Evolutionary conservation across 345 rosid species (phyloP).

Genomic region (Populus pruinosa): DNA sequence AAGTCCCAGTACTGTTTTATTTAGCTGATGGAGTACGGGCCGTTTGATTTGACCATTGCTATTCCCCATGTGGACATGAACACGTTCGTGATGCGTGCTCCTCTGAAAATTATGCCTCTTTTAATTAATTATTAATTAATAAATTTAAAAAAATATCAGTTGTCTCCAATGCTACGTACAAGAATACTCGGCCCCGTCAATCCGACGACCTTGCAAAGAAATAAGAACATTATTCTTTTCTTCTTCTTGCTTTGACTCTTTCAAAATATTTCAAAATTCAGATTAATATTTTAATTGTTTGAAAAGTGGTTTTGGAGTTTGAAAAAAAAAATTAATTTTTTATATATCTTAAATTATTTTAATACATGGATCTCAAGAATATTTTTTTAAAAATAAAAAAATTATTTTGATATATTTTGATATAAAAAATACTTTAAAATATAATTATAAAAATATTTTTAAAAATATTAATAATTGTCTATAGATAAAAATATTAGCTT

Average conservation of each 20-base stretch:
- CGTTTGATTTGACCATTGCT: slow-evolving; percentile 5
- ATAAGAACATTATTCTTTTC: not conserved
- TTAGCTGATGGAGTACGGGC: not conserved
- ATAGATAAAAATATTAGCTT: too few relatives aligned
- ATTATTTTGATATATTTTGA: too few relatives aligned
- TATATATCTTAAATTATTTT: too few relatives aligned
- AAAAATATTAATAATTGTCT: too few relatives aligned
- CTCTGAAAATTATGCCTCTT: not conserved
- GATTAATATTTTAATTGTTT: not conserved
- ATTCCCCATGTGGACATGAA: not conserved
- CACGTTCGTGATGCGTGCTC: slow-evolving; percentile 19
- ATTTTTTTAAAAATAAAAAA: too few relatives aligned
- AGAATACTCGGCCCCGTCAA: not conserved
- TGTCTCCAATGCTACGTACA: not conserved
- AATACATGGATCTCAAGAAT: too few relatives aligned
- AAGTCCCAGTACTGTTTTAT: not conserved
- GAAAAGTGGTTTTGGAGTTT: too few relatives aligned
- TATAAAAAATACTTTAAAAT: too few relatives aligned
- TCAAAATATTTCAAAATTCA: not conserved
- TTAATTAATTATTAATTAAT: not conserved
- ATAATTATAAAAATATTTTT: too few relatives aligned
- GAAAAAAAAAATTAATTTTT: too few relatives aligned
- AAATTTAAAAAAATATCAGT: not conserved
- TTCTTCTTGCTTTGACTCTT: not conserved
- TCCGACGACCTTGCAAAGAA: not conserved